These are phyloP conservation scores for Echria macrotheca DNA, from an alignment of 495 filamentous ascomycete genomes.

Conservation along the genomic window DNA sequence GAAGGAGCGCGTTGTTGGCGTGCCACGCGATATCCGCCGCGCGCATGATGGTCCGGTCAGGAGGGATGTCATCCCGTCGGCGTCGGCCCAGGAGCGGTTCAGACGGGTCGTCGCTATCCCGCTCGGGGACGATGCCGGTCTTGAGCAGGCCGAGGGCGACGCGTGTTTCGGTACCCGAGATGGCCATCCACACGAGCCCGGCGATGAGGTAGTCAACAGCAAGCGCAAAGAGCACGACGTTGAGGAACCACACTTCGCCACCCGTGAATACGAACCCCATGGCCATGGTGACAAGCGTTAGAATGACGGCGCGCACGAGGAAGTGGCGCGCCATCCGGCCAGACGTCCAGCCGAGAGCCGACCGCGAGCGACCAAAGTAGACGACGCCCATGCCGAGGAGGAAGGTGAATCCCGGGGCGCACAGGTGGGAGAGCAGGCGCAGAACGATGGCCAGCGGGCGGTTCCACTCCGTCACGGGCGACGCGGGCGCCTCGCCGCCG, in stretches of 20 bases:
- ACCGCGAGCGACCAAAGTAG: slow-evolving; percentile 28
- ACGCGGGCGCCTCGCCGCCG: slow-evolving; percentile 22
- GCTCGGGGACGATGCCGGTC: slow-evolving; percentile 13
- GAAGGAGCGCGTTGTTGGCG: slow-evolving; percentile 22
- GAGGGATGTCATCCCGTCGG: slow-evolving; percentile 6
- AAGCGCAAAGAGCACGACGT: slow-evolving; percentile 29
- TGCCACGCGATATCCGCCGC: slow-evolving; percentile 29
- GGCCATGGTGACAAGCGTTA: slow-evolving; percentile 16
- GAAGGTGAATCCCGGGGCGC: slow-evolving; percentile 33
- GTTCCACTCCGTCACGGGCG: slow-evolving; percentile 25
- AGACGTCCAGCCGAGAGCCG: slow-evolving; percentile 23
- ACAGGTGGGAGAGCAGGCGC: slow-evolving; percentile 30
- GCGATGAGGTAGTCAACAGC: slow-evolving; percentile 31
- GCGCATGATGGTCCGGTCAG: slow-evolving; percentile 21
- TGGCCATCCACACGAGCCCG: slow-evolving; percentile 25
- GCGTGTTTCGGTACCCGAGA: slow-evolving; percentile 18
- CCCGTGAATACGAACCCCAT: slow-evolving; percentile 15
- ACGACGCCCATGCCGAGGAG: slow-evolving; percentile 34
- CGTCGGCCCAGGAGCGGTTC: slow-evolving; percentile 18
- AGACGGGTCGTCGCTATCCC: slow-evolving; percentile 18
- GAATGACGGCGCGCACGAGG: slow-evolving; percentile 19
- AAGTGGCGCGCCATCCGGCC: slow-evolving; percentile 26
- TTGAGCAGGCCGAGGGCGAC: slow-evolving; percentile 17
- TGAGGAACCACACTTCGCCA: slow-evolving; percentile 28
- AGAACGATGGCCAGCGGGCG: slow-evolving; percentile 19